A percentile compares a stretch with the other conserved stretches of the same genome.
Evolutionary conservation across 1,284 basidiomycete species (phyloP).

Genomic region (Ceratobasidium sp.): DNA sequence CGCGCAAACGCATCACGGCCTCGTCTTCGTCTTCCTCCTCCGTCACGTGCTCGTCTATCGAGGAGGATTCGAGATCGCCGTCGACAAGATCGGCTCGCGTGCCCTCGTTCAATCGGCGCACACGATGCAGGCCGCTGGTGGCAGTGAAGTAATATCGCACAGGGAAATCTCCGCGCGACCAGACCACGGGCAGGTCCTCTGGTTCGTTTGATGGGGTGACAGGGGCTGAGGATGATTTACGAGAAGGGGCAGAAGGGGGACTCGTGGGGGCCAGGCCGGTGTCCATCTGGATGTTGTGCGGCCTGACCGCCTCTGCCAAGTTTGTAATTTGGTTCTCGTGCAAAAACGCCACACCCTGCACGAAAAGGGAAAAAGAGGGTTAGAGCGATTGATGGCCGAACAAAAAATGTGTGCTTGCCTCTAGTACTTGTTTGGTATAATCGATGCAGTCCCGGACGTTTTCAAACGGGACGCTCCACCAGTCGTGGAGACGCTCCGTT

Average conservation of each 20-base stretch:
- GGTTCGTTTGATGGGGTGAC: constrained; percentile 27
- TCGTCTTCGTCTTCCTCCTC: constrained; percentile 1
- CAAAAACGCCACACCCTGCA: constrained; percentile 41
- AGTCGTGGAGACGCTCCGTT: constrained; percentile 38
- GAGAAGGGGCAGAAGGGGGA: background rate
- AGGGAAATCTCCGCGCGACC: constrained; percentile 38
- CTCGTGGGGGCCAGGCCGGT: constrained; percentile 36
- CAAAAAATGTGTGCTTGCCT: constrained; percentile 18
- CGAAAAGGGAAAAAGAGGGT: background rate
- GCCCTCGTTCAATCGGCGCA: constrained; percentile 1
- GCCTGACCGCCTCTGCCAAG: constrained; percentile 37
- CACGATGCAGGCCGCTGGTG: constrained; percentile 11
- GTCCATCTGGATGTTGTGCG: constrained; percentile 42
- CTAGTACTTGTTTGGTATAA: constrained; percentile 38
- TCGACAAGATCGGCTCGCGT: background rate
- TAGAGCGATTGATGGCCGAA: background rate
- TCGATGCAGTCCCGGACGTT: constrained; percentile 40
- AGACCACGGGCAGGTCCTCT: constrained; percentile 35
- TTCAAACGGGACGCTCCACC: constrained; percentile 37
- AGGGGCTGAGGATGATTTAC: constrained; percentile 21
- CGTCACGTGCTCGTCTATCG: constrained; percentile 14
- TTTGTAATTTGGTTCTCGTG: constrained; percentile 41
- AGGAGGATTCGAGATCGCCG: constrained; percentile 10
- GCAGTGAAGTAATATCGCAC: constrained; percentile 41
- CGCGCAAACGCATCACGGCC: background rate